A percentile compares a stretch with the other conserved stretches of the same genome.
phyloP scores from a whole-genome alignment of 2,329 filamentous ascomycete species.

The Penicillium sp. region DNA sequence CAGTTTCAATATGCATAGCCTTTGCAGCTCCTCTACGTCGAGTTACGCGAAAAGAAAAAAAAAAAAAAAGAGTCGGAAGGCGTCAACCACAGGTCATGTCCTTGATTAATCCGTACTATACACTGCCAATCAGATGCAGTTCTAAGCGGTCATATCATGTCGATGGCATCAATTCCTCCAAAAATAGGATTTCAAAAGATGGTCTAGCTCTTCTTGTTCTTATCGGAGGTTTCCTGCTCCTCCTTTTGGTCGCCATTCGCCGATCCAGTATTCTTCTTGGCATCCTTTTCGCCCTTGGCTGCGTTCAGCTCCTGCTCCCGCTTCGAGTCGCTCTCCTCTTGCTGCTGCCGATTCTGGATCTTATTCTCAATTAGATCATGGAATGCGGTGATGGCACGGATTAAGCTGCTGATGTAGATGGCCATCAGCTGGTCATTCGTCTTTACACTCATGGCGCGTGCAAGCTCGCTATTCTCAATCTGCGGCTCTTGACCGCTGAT shows the following conservation, averaged over 20 bases:
- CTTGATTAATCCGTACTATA: constrained; percentile 26
- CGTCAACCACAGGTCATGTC: constrained; percentile 8
- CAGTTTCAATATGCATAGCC: too few species aligned
- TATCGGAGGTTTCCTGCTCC: constrained; percentile 52
- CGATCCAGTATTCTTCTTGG: constrained; percentile 45
- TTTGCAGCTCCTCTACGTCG: too few species aligned
- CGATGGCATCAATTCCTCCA: constrained; percentile 11
- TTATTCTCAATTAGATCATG: constrained; percentile 99
- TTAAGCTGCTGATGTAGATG: constrained; percentile 94
- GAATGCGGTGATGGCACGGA: constrained; percentile 96
- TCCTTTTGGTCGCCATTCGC: constrained; percentile 52
- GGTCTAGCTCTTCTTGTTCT: constrained; percentile 47
- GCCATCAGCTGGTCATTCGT: constrained; percentile 99
- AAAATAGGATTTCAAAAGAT: constrained; percentile 2
- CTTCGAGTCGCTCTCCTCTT: constrained; percentile 84
- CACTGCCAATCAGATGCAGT: constrained; percentile 21
- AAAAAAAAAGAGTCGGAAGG: neutral
- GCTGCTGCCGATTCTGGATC: constrained; percentile 96
- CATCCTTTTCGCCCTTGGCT: constrained; percentile 59
- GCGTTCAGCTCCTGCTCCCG: constrained; percentile 63
- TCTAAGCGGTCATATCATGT: constrained; percentile 28
- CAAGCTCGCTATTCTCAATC: constrained; percentile 71
- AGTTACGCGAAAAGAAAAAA: neutral
- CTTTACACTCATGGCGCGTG: constrained; percentile 97
- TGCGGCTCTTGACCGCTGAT: constrained; percentile 54